Percentiles rank a stretch among this genome's conserved stretches.
These are phyloP conservation scores for Primulina tabacum DNA, from an alignment of 257 asterid genomes.

Conservation along the genomic window DNA sequence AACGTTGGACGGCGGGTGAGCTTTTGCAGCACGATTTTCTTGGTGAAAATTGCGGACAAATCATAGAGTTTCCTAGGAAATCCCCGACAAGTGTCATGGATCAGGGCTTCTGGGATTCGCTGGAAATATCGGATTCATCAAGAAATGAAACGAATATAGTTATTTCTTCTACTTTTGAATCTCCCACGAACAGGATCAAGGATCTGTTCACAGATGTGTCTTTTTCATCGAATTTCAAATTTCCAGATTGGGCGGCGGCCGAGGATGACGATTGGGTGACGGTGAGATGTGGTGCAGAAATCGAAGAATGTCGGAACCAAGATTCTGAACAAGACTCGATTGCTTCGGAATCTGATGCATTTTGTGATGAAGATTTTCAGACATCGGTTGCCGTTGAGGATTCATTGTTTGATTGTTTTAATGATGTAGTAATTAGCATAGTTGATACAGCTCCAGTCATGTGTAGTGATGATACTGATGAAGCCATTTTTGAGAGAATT, in stretches of 20 bases:
- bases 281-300: conserved; percentile 38
- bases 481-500: conserved; percentile 26
- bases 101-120: conserved; percentile 65
- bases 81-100: conserved; percentile 80
- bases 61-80: conserved; percentile 22
- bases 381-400: conserved; percentile 11
- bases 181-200: conserved; percentile 45
- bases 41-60: conserved; percentile 17
- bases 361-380: conserved; percentile 27
- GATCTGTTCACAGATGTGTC: conserved; percentile 29
- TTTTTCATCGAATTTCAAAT: conserved; percentile 11
- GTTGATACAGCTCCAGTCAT: conserved; percentile 8
- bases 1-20: conserved; percentile 63
- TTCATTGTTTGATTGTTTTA: conserved; percentile 28
- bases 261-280: conserved; percentile 62
- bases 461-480: conserved; percentile 17
- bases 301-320: conserved; percentile 31
- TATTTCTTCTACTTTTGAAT: conserved; percentile 13
- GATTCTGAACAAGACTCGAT: conserved; percentile 23
- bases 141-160: conserved; percentile 11
- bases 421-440: conserved; percentile 28
- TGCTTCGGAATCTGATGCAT: no score
- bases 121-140: conserved; percentile 39
- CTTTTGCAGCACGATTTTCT: conserved; percentile 49
- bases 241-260: conserved; percentile 40